These are phyloP conservation scores for Lolium multiflorum DNA, from an alignment of 176 grass and related monocot species.

Conservation along the genomic window DNA sequence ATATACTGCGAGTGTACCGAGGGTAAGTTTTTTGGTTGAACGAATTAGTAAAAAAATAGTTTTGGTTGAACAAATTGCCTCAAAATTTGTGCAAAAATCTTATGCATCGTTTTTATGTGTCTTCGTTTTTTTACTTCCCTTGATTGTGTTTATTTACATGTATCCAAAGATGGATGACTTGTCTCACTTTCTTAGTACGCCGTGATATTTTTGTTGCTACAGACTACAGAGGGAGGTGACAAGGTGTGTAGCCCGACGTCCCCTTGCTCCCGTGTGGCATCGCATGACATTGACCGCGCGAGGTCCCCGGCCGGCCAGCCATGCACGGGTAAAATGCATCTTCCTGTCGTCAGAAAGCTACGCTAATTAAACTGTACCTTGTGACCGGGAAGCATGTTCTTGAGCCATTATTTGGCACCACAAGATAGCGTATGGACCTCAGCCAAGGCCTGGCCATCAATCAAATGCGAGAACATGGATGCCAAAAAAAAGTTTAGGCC, in stretches of 20 bases:
- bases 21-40: no score
- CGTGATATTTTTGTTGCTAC: neutral
- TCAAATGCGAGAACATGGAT: neutral
- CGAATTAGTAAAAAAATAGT: no score
- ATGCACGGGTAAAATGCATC: no score
- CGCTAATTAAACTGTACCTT: no score
- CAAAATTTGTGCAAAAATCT: no score
- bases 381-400: constrained; percentile 26
- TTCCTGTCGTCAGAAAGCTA: no score
- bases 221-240: neutral
- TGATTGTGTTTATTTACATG: no score
- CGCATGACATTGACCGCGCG: constrained; percentile 14
- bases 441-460: neutral
- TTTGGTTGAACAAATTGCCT: no score
- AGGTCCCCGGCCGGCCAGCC: constrained; percentile 28
- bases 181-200: neutral
- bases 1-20: no score
- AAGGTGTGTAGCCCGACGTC: neutral
- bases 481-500: constrained; percentile 1
- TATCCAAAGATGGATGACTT: neutral
- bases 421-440: neutral
- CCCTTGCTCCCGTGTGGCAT: neutral
- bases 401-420: constrained; percentile 23
- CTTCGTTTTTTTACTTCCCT: no score
- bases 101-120: no score